Base-by-base conservation (phyloP, 148 eudicot species). In the Diospyros kaki region DNA sequence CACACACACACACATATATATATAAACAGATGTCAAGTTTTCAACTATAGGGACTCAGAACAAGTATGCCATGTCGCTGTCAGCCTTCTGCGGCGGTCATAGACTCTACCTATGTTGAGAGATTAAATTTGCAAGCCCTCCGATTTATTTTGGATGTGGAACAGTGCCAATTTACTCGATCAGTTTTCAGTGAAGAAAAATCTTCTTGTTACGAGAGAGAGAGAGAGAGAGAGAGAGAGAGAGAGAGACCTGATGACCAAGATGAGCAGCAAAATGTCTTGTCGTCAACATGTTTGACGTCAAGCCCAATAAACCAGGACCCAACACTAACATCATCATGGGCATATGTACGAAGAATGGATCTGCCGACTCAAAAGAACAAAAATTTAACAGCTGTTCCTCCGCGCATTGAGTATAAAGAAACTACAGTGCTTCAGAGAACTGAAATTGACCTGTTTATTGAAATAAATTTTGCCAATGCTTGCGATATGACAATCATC, bases 241-340 rank as follows among this genome's bases (percentile, higher is more conserved):
- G 77, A 77, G 68, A 86, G 56, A 58, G 69, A 90, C 97, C 97
- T 89, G 95, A 75, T 64, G 88, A 86, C 97, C 97, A 90, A 65
- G 95, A 83, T 42, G 97, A 90, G 77, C 97, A 93, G 81, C 97
- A 93, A 73, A 92, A 90, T 65, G 84, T 87, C 80, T 73, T 84
- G 13, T 93, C 97, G 75, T 88, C 83, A 38, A 87, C 76, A 78
- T 90, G 93, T 79, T 87, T 75, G 69, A 89, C 89, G 84, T 93
- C 90, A 17, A 86, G 86, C 75, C 95, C 97, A 79, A 93, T 93
- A 76, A 90, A 90, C 95, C 95, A 93, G 76, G 97, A 93, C 51
- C 97, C 97, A 43, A 86, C 93, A 73, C 89, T 90, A 76, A 93
- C 89, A 82, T 93, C 95, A 68, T 93, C 97, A 80, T 89, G 93